phyloP scores from a whole-genome alignment of 2,329 filamentous ascomycete genomes.

The Pseudogymnoascus sp. region DNA sequence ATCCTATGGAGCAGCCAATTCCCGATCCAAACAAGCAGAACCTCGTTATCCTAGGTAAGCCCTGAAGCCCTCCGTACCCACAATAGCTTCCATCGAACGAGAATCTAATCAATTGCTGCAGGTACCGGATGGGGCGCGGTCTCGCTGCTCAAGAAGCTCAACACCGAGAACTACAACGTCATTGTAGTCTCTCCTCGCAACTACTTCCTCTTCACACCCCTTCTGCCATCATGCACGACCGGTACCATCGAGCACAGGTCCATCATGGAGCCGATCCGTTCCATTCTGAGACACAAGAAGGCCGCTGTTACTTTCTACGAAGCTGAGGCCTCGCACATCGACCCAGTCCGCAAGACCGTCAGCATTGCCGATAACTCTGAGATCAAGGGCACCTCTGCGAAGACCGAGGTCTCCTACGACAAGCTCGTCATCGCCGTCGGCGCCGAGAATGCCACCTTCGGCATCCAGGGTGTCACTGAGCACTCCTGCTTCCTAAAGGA shows the following conservation, averaged over 20 bases:
- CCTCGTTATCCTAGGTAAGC: constrained; percentile 82
- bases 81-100: constrained; percentile 13
- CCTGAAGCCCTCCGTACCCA: constrained; percentile 13
- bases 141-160: constrained; percentile 94
- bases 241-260: constrained; percentile 97
- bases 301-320: constrained; percentile 94
- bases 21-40: constrained; percentile 93
- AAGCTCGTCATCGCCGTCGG: constrained; percentile 97
- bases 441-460: constrained; percentile 97
- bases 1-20: constrained; percentile 71
- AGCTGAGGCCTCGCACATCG: constrained; percentile 92
- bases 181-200: constrained; percentile 96
- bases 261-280: constrained; percentile 98
- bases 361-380: constrained; percentile 89
- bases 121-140: constrained; percentile 96
- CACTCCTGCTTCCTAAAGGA: constrained; percentile 98
- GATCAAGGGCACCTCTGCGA: constrained; percentile 72
- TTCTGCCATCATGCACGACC: constrained; percentile 94
- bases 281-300: constrained; percentile 93
- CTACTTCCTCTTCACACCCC: constrained; percentile 98
- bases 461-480: constrained; percentile 90
- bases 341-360: constrained; percentile 82
- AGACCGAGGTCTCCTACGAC: constrained; percentile 92
- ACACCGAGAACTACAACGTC: constrained; percentile 99
- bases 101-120: constrained; percentile 35